Evolutionary conservation across 2,329 filamentous ascomycete genomes (phyloP).

Genomic region (Stemphylium vesicarium): DNA sequence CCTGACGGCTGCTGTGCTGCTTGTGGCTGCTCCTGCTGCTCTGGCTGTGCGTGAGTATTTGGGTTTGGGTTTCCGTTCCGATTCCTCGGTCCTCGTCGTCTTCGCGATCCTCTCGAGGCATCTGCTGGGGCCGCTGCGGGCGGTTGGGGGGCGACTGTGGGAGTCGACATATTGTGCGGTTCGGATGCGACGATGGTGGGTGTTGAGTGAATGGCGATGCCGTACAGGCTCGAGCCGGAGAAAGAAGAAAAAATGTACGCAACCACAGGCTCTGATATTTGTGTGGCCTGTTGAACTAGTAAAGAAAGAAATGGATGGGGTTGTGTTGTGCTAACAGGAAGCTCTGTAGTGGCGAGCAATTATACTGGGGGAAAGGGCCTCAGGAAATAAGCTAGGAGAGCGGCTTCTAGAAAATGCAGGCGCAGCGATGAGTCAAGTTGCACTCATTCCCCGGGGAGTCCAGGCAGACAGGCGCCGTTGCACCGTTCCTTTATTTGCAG

Average conservation of each 20-base stretch:
- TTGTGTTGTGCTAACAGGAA: background rate
- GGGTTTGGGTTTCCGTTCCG: constrained; percentile 20
- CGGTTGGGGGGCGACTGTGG: constrained; percentile 19
- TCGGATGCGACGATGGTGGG: background rate
- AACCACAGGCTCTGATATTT: constrained; percentile 35
- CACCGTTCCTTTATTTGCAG: background rate
- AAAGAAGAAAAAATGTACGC: constrained; percentile 1
- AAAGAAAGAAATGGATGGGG: constrained; percentile 16
- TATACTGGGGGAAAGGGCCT: constrained; percentile 6
- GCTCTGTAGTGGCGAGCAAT: constrained; percentile 28
- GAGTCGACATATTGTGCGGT: constrained; percentile 30
- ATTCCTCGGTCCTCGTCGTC: constrained; percentile 32
- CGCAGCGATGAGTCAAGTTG: constrained; percentile 16
- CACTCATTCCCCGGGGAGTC: too few relatives aligned
- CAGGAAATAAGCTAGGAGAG: constrained; percentile 7
- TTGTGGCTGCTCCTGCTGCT: constrained; percentile 27
- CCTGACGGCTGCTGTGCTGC: constrained; percentile 20
- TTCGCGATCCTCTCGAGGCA: constrained; percentile 23
- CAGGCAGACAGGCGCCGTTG: too few relatives aligned
- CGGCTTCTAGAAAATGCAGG: constrained; percentile 9
- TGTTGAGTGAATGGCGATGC: constrained; percentile 2
- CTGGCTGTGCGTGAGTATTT: constrained; percentile 15
- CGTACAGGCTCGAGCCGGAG: background rate
- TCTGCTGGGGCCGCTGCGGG: constrained; percentile 15
- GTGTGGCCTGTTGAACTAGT: constrained; percentile 38